Conservation (phyloP, 306 rosid genomes). For the Prunus davidiana region DNA sequence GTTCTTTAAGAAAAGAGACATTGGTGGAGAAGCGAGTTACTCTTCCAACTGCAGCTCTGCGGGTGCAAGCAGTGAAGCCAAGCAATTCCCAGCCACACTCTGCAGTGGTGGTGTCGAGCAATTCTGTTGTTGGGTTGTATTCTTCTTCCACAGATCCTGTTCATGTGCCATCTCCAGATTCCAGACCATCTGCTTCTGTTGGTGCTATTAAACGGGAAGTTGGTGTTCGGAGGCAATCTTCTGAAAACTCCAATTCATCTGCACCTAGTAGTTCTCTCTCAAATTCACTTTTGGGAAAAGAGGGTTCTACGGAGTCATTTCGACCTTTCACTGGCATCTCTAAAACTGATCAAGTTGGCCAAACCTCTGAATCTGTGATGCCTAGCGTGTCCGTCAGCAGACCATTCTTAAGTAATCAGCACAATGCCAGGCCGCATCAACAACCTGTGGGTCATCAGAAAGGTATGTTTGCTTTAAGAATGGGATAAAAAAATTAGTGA, state of each 20-base stretch:
- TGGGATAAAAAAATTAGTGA: background rate
- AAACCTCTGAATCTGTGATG: constrained; percentile 56
- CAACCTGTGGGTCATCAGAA: constrained; percentile 77
- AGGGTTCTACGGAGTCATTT: constrained; percentile 61
- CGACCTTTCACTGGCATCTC: constrained; percentile 54
- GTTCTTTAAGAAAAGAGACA: constrained; percentile 36
- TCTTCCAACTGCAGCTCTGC: constrained; percentile 36
- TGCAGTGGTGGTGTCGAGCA: constrained; percentile 44
- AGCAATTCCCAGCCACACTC: constrained; percentile 45
- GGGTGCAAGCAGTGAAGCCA: constrained; percentile 50
- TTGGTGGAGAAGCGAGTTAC: constrained; percentile 47
- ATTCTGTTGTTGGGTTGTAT: constrained; percentile 84
- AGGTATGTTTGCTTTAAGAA: constrained; percentile 49
- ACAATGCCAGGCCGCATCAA: constrained; percentile 64
- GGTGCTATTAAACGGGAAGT: constrained; percentile 98
- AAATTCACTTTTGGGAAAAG: constrained; percentile 54
- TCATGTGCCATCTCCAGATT: constrained; percentile 98
- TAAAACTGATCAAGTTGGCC: constrained; percentile 55
- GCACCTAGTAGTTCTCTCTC: constrained; percentile 52
- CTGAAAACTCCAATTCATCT: constrained; percentile 53
- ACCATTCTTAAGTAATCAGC: constrained; percentile 52
- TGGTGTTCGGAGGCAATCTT: constrained; percentile 74
- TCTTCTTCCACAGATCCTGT: constrained; percentile 97
- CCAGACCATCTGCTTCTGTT: constrained; percentile 76
- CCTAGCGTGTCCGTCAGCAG: constrained; percentile 50